Base-by-base conservation (phyloP, 2,329 filamentous ascomycete species). In the Hysterium pulicare region DNA sequence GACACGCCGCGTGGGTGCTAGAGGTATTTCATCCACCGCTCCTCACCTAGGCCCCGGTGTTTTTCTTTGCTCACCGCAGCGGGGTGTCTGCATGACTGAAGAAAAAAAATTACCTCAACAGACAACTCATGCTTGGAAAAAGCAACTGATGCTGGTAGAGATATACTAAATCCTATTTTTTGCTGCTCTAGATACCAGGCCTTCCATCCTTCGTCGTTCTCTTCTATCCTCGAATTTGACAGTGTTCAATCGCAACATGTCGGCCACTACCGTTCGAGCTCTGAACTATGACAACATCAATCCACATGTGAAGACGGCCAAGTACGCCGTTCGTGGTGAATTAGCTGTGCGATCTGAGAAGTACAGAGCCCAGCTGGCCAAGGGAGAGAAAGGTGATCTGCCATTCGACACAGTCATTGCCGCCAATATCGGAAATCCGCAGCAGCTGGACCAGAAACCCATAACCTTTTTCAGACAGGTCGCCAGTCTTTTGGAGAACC, bases 401-500 rank as follows among this genome's bases (percentile, higher is more conserved):
- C 91, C 93, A 37, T 98, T 98, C 70, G 77, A 87, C 58, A 79
- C 89, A 46, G 84, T 98, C 69, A 91, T 98, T 72, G 90, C 87
- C 50, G 93, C 93, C 71, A 98, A 98, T 74, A 98, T 98, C 62
- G 93, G 93, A 64, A 98, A 98, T 75, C 93, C 93, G 3, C 93
- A 98, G 72, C 93, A 98, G 73, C 82, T 98, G 50, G 93, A 96
- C 72, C 93, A 98, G 78, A 94, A 97, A 77, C 93, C 93, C 61
- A 91, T 98, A 61, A 98, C 93, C 55, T 98, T 96, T 78, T 96
- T 98, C 82, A 84, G 93, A 57, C 91, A 98, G 73, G 93, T 98
- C 21, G 79, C 93, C 60, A 95, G 89, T 71, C 70, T 98, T 49
- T 71, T 97, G 45, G 93, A 98, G 76, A 90, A 97, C 74, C 93